Conservation (phyloP, 192 early-diverging fungal genomes). For the Chytriomyces sp. region DNA sequence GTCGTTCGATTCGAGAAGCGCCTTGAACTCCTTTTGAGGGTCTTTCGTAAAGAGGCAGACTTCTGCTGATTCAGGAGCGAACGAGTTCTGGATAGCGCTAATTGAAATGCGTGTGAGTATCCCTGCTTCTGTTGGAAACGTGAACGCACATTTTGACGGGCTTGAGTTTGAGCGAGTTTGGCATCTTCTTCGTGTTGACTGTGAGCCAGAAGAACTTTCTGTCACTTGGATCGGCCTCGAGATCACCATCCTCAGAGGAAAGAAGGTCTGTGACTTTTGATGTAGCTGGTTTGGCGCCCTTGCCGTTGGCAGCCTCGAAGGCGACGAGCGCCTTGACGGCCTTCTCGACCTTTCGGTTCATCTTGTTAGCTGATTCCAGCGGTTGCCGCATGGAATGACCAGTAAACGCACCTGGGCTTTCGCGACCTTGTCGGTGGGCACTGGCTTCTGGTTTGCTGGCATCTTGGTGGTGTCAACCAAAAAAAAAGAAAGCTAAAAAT, state of each 20-base stretch:
- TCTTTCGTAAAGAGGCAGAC: slow-evolving; percentile 91
- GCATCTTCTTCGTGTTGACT: slow-evolving; percentile 71
- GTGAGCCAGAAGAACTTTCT: slow-evolving; percentile 62
- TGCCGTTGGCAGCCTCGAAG: slow-evolving; percentile 27
- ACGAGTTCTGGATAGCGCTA: slow-evolving; percentile 70
- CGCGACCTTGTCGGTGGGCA: background rate
- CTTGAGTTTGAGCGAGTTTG: slow-evolving; percentile 59
- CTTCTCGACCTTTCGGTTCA: slow-evolving; percentile 47
- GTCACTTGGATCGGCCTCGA: slow-evolving; percentile 45
- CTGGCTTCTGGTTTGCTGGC: no score
- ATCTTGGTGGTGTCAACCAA: slow-evolving; percentile 15
- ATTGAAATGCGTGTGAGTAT: background rate
- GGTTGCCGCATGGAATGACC: no score
- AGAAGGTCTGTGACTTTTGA: background rate
- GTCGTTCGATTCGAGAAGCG: slow-evolving; percentile 63
- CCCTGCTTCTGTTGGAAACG: no score
- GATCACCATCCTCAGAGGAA: slow-evolving; percentile 41
- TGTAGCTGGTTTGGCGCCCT: background rate
- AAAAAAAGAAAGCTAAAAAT: slow-evolving; percentile 15
- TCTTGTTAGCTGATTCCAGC: no score
- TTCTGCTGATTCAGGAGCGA: slow-evolving; percentile 65
- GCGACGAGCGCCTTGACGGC: slow-evolving; percentile 62
- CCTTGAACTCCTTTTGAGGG: slow-evolving; percentile 77
- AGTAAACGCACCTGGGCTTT: background rate
- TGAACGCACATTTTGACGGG: slow-evolving; percentile 68